phyloP scores from a whole-genome alignment of 228 moss, liverwort and hornwort species.

The Sphagnum magellanicum region DNA sequence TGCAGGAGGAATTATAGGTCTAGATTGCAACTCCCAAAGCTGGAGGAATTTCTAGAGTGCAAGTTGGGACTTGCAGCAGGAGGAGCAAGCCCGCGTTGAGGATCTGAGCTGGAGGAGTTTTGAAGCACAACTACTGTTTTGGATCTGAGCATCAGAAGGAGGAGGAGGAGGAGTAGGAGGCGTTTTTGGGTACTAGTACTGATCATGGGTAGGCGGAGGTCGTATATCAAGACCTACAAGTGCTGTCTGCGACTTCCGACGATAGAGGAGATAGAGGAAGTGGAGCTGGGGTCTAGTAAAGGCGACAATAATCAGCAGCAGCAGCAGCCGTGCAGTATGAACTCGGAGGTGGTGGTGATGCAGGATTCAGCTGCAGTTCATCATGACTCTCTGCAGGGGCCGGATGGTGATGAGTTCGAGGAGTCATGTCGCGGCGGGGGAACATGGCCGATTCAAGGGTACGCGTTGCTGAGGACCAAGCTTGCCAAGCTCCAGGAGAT shows the following conservation, averaged over 20 bases:
- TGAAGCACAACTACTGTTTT: no score
- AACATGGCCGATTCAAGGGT: constrained; percentile 13
- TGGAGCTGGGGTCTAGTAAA: neutral
- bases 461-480: constrained; percentile 14
- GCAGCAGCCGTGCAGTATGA: no score
- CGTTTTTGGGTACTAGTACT: no score
- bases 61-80: no score
- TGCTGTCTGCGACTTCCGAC: constrained; percentile 24
- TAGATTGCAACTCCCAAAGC: no score
- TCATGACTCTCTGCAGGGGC: neutral
- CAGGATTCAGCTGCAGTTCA: neutral
- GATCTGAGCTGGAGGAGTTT: no score
- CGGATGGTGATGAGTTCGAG: constrained; percentile 16
- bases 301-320: no score
- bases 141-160: no score
- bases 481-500: constrained; percentile 17
- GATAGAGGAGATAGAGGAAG: constrained; percentile 26
- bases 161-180: no score
- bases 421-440: neutral
- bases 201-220: constrained; percentile 25
- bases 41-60: no score
- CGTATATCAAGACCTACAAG: constrained; percentile 27
- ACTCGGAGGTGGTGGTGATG: constrained; percentile 1
- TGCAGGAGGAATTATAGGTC: no score
- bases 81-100: no score